Evolutionary conservation across 805 yeast genomes (phyloP).

Genomic region (Zygosaccharomyces kombuchaensis): DNA sequence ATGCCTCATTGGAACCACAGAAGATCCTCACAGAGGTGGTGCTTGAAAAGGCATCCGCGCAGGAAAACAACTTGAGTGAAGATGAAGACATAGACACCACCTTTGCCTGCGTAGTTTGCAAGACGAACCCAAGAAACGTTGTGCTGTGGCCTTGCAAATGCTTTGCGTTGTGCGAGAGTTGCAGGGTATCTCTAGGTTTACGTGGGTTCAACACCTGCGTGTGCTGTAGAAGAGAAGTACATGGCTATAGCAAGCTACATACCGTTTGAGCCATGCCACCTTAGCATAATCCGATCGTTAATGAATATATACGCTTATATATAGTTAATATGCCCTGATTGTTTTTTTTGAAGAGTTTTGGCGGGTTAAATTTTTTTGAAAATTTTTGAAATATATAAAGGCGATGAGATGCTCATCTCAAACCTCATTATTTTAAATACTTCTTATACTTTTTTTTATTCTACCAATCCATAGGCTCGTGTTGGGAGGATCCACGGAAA

Average conservation of each 20-base stretch:
- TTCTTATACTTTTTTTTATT: constrained; percentile 1
- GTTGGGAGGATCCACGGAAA: constrained; percentile 20
- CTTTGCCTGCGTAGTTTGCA: constrained; percentile 75
- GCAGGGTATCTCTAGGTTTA: constrained; percentile 67
- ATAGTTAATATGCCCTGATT: neutral
- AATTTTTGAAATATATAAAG: constrained; percentile 2
- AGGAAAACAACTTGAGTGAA: constrained; percentile 7
- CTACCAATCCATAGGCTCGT: constrained; percentile 27
- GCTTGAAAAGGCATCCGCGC: constrained; percentile 16
- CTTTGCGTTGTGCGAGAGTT: constrained; percentile 80
- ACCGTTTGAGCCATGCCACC: constrained; percentile 16
- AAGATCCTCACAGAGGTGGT: constrained; percentile 30
- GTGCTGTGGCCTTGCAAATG: constrained; percentile 93
- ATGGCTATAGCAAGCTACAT: constrained; percentile 43
- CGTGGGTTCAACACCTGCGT: constrained; percentile 77
- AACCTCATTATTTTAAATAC: neutral
- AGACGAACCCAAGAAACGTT: constrained; percentile 64
- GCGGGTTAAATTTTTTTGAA: constrained; percentile 4
- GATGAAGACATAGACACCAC: constrained; percentile 35
- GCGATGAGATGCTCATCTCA: neutral
- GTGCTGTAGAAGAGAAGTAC: constrained; percentile 74
- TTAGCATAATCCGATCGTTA: neutral
- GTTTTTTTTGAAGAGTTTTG: neutral
- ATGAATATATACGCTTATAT: neutral
- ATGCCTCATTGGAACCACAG: constrained; percentile 30